Conservation (phyloP, 768 basidiomycete species). For the Hypholoma fasciculare region DNA sequence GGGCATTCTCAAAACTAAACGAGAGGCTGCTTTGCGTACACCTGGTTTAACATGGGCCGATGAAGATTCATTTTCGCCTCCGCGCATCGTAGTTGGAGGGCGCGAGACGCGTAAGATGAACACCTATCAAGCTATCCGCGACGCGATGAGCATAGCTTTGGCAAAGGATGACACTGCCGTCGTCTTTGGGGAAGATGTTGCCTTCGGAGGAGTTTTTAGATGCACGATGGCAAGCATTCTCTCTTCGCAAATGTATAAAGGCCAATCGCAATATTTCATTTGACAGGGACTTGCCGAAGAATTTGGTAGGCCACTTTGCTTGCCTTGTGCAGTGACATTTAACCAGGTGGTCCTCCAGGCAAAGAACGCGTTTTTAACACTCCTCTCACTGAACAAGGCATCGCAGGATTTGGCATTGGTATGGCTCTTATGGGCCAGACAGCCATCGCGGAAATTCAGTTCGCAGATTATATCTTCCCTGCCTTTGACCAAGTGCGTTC, state of each 20-base stretch:
- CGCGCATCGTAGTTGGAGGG: conserved; percentile 58
- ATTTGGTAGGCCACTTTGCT: conserved; percentile 56
- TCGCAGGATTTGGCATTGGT: conserved; percentile 93
- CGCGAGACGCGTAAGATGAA: conserved; percentile 96
- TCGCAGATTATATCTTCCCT: conserved; percentile 89
- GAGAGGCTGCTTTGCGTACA: conserved; percentile 71
- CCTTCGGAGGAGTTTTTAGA: conserved; percentile 93
- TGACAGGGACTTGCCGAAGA: conserved; percentile 85
- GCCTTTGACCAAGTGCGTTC: conserved; percentile 87
- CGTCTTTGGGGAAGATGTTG: conserved; percentile 90
- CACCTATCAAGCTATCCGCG: conserved; percentile 88
- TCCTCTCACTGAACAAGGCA: conserved; percentile 89
- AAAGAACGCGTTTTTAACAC: conserved; percentile 95
- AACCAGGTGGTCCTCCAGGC: conserved; percentile 41
- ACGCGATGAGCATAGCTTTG: conserved; percentile 86
- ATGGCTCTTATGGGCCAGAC: conserved; percentile 92
- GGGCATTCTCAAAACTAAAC: conserved; percentile 58
- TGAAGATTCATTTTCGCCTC: conserved; percentile 45
- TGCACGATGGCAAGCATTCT: conserved; percentile 75
- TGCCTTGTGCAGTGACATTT: not conserved
- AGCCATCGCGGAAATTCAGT: conserved; percentile 93
- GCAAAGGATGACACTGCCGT: conserved; percentile 85
- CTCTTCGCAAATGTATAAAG: not conserved
- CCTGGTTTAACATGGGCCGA: conserved; percentile 75
- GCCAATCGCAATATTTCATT: conserved; percentile 3